Base-by-base conservation (phyloP, 257 asterid genomes). In the Petrea volubilis region DNA sequence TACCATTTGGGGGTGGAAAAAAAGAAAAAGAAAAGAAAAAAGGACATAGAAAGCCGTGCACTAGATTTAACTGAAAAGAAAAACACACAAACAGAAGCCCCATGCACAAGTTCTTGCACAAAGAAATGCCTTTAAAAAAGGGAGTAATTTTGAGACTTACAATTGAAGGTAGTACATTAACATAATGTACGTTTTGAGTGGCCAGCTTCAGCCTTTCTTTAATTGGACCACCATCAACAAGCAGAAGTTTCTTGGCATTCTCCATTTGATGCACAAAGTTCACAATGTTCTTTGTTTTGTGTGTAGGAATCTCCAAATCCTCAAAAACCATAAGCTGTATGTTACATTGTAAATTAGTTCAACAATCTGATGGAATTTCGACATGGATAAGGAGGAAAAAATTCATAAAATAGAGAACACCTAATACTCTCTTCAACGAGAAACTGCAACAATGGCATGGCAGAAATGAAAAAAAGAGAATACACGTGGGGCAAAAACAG, bases 151-250 rank as follows among this genome's bases (percentile, higher is more conserved):
- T 20, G 68, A 60, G 66, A 85, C 98, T 88, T 90, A 90, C 99
- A 73, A 88, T 75, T 59, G 97, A 78, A 67, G 98, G 99, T 74
- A 94, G 76, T n/a, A 94, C 90, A 14, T 94, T 91, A 51, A 88
- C 96, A 72, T 89, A 94, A 64, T 91, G 93, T 59, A 92, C 33
- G 82, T 94, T 94, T 74, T 91, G 97, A 57, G 99, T 90, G 58
- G 97, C 96, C 75, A 85, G 80, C 85, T 82, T 94, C 71, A 94
- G 84, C 73, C 89, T 91, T 72, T 88, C 97, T 20, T 74, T 75
- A 73, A 92, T 87, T 13, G 84, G 83, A 58, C 92, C 97, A 41
- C 90, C 97, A 67, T 94, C 98, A 78, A 94, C 98, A 53, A 94
- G 55, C 78, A 90, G 85, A 73, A 89, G 80, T 79, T 91, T 91